Conservation (phyloP, 2,329 filamentous ascomycete genomes). For the Colletotrichum liriopes region DNA sequence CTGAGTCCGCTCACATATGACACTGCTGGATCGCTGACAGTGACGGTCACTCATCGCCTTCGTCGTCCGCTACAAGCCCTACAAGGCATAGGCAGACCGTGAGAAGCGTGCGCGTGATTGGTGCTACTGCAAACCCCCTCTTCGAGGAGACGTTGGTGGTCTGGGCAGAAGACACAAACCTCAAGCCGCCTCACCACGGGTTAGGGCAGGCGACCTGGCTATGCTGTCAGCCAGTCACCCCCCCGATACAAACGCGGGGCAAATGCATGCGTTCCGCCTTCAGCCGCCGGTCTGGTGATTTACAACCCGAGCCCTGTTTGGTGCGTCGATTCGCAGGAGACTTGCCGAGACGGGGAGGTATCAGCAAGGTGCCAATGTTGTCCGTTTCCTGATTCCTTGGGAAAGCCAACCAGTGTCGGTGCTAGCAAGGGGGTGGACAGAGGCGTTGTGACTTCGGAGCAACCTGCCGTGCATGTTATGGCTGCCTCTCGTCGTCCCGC, state of each 20-base stretch:
- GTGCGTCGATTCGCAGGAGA: constrained; percentile 21
- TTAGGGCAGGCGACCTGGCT: neutral
- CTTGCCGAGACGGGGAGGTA: constrained; percentile 30
- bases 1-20: neutral
- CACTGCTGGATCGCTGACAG: neutral
- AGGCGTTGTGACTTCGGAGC: constrained; percentile 7
- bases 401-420: constrained; percentile 6
- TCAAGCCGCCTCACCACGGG: neutral
- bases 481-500: neutral
- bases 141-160: neutral
- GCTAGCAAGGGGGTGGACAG: constrained; percentile 23
- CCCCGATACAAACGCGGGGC: neutral
- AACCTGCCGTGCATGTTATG: neutral
- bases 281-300: constrained; percentile 4
- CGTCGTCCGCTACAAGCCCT: constrained; percentile 19
- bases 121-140: neutral
- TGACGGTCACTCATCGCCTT: neutral
- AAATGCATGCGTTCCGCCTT: constrained; percentile 6
- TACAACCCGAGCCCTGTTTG: constrained; percentile 3
- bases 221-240: neutral
- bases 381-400: constrained; percentile 2
- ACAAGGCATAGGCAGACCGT: constrained; percentile 5
- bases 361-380: constrained; percentile 23
- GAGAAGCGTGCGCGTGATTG: neutral
- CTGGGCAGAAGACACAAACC: neutral